Percentiles rank a stretch among this genome's conserved stretches.
Evolutionary conservation across 2,329 filamentous ascomycete genomes (phyloP).

Genomic region (Blastomyces silverae): DNA sequence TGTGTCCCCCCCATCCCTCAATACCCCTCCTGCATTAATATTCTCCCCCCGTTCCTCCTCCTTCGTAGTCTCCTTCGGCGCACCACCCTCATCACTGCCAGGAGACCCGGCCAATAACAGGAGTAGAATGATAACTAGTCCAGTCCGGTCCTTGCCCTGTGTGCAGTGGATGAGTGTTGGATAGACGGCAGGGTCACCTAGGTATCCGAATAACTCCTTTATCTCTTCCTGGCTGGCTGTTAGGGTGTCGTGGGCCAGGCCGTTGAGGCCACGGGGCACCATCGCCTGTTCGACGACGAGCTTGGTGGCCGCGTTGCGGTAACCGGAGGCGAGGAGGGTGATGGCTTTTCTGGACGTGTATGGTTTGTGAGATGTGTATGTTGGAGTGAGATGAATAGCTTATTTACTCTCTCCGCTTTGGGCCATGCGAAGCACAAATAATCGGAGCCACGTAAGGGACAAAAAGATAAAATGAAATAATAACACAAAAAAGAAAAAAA

Average conservation of each 20-base stretch:
- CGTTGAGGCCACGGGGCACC: slow-evolving; percentile 62
- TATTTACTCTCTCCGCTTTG: neutral
- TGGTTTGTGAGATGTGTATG: neutral
- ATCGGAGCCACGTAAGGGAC: neutral
- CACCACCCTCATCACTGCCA: slow-evolving; percentile 24
- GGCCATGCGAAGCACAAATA: neutral
- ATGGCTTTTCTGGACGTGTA: slow-evolving; percentile 49
- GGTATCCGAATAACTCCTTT: slow-evolving; percentile 59
- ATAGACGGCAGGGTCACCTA: slow-evolving; percentile 49
- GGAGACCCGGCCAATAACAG: slow-evolving; percentile 51
- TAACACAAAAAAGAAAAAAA: neutral
- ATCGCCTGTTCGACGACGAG: slow-evolving; percentile 66
- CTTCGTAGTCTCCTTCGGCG: neutral
- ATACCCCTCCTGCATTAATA: neutral
- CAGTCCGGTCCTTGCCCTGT: slow-evolving; percentile 80
- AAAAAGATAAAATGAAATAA: too few relatives aligned
- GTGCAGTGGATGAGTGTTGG: slow-evolving; percentile 76
- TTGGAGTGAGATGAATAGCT: neutral
- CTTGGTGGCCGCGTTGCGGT: slow-evolving; percentile 61
- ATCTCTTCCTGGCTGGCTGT: slow-evolving; percentile 61
- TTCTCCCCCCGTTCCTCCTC: slow-evolving; percentile 16
- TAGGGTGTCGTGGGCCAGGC: slow-evolving; percentile 63
- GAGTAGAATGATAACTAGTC: slow-evolving; percentile 61
- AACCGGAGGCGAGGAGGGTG: slow-evolving; percentile 57
- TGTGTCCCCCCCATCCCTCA: too few relatives aligned